Percentiles rank a stretch among this genome's conserved stretches.
Conservation (phyloP, 768 basidiomycete genomes). For the Agrocybe pediades region DNA sequence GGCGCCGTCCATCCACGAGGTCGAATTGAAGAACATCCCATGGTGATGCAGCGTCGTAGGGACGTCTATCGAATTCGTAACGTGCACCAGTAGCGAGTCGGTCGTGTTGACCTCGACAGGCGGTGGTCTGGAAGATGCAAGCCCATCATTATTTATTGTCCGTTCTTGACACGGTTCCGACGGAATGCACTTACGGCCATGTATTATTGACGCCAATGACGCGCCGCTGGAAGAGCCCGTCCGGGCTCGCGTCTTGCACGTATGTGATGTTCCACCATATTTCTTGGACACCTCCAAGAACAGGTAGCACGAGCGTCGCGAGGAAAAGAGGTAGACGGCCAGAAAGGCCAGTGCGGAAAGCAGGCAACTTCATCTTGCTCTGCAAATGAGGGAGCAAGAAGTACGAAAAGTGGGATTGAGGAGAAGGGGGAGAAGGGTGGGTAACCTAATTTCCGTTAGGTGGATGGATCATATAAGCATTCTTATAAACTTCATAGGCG, state of each 20-base stretch:
- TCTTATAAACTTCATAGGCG: neutral
- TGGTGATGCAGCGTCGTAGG: conserved; percentile 86
- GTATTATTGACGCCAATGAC: conserved; percentile 89
- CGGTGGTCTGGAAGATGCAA: conserved; percentile 60
- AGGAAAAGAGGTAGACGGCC: conserved; percentile 21
- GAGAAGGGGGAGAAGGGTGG: neutral
- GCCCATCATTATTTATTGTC: neutral
- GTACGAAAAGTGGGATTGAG: neutral
- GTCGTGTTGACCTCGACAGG: conserved; percentile 70
- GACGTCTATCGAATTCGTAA: conserved; percentile 66
- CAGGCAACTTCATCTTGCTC: conserved; percentile 5
- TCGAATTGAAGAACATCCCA: conserved; percentile 92
- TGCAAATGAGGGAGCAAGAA: neutral
- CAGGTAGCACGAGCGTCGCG: conserved; percentile 36
- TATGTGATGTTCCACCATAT: conserved; percentile 93
- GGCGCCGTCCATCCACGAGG: conserved; percentile 91
- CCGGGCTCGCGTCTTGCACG: conserved; percentile 77
- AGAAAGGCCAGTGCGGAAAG: neutral
- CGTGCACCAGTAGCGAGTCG: conserved; percentile 80
- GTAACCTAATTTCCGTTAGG: conserved; percentile 7
- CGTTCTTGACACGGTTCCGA: neutral
- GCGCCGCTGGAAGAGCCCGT: conserved; percentile 73
- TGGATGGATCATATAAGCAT: conserved; percentile 2
- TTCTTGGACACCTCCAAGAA: conserved; percentile 69
- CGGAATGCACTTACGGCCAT: conserved; percentile 76